These are phyloP conservation scores for Coix lacrymajobi DNA, from an alignment of 176 grass and related monocot genomes.

Conservation along the genomic window DNA sequence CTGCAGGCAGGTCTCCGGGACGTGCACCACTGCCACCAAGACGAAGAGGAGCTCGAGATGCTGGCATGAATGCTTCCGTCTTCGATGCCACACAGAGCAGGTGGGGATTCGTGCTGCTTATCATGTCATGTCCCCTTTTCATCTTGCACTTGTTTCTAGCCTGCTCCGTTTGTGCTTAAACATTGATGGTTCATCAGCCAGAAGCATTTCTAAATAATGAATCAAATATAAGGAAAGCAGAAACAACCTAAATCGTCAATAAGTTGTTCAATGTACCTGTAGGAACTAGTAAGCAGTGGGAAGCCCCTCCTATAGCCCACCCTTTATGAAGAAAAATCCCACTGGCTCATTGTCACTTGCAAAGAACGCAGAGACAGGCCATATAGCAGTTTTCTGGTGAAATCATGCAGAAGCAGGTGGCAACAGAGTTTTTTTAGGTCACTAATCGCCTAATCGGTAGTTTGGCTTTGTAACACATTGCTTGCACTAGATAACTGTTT, in stretches of 20 bases:
- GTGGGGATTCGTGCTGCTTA: conserved; percentile 22
- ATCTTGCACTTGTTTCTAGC: neutral
- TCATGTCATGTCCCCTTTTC: neutral
- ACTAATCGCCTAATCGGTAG: neutral
- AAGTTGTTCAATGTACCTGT: neutral
- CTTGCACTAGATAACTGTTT: neutral
- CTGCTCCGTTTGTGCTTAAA: neutral
- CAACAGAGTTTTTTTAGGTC: neutral
- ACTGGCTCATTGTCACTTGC: neutral
- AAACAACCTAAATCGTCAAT: neutral
- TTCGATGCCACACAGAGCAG: conserved; percentile 48
- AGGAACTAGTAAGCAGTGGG: neutral
- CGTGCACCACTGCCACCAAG: conserved; percentile 49
- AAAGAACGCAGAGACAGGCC: neutral
- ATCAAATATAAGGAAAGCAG: neutral
- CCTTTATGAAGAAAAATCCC: neutral
- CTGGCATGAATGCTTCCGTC: conserved; percentile 54
- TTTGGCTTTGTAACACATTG: neutral
- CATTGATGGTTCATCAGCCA: neutral
- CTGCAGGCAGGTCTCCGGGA: conserved; percentile 62
- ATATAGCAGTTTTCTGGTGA: neutral
- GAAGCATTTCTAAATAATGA: neutral
- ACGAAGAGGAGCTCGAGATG: conserved; percentile 50
- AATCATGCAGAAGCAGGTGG: neutral
- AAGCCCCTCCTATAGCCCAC: neutral